Evolutionary conservation across 176 grass and related monocot genomes (phyloP), one percentile per base, ranked within the genome.

Genomic region (Avena eriantha): DNA sequence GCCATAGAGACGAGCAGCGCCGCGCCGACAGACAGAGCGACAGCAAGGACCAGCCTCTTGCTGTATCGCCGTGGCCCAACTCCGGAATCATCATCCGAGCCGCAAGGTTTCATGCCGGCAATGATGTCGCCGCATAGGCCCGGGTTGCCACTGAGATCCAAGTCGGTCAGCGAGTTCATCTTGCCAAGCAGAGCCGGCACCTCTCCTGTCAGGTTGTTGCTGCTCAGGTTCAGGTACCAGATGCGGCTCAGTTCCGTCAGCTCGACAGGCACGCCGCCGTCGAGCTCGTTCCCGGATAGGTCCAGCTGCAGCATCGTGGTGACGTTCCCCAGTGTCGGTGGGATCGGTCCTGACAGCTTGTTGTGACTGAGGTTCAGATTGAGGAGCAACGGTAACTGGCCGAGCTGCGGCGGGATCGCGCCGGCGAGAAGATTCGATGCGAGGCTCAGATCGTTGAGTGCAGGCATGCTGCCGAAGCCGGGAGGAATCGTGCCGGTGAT

Each of bases 321-420:
- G 18, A 84, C 48, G 11, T 79, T 88, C 34, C 83, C 87, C 1
- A 98, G 54, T 0, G 85, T 26, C 3, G 21, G 19, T 60, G 93
- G 93, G 57, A 98, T 95, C 13, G 33, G 43, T 0, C 91, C 89
- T 11, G 72, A 84, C 76, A 98, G 19, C 41, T 67, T 59, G 83
- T 98, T 98, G 77, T 12, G 34, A 31, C 95, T 88, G 66, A 98
- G 48, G 67, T 95, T 86, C 84, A 98, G 73, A 4, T 90, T 93
- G 47, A 88, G 89, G 47, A 88, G 89, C 66, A 98, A 53, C 1
- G 57, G 88, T 45, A 91, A 18, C 0, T 24, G 56, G 24, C 79
- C 69, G 73, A 98, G 84, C 82, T 92, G 86, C 5, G 68, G 86
- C 50, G 88, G 93, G 39, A 98, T 88, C 16, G 5, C 12, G 55